Evolutionary conservation across 768 basidiomycete species (phyloP).

Genomic region (Podaxis sp.): DNA sequence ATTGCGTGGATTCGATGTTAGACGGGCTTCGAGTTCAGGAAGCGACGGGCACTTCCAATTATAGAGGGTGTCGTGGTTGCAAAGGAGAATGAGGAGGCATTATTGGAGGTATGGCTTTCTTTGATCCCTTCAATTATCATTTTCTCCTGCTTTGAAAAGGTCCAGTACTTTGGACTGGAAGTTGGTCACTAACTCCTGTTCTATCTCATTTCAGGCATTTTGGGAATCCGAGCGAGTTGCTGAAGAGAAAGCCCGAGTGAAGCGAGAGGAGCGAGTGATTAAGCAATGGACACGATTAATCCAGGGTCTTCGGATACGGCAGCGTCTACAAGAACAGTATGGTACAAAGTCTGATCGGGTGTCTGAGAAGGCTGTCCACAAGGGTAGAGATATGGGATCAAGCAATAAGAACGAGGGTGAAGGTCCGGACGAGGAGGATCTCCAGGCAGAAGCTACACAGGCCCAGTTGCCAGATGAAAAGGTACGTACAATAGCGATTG

Average conservation of each 20-base stretch:
- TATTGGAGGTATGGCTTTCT: constrained; percentile 65
- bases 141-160: background rate
- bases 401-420: constrained; percentile 13
- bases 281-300: constrained; percentile 89
- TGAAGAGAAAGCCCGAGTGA: constrained; percentile 69
- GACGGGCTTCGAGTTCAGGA: constrained; percentile 97
- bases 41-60: constrained; percentile 81
- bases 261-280: constrained; percentile 73
- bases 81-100: constrained; percentile 63
- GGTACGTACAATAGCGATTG: background rate
- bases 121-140: background rate
- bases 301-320: constrained; percentile 82
- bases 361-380: background rate
- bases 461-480: background rate
- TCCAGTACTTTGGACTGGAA: background rate
- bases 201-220: constrained; percentile 57
- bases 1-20: constrained; percentile 26
- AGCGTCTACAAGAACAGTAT: constrained; percentile 81
- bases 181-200: constrained; percentile 7
- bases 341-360: constrained; percentile 18
- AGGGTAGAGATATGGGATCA: constrained; percentile 8
- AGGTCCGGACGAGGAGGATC: constrained; percentile 12
- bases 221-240: constrained; percentile 76
- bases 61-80: constrained; percentile 86
- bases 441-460: background rate